Evolutionary conservation across 169 alveolate species (phyloP), one percentile per base, ranked within the genome.

Genomic region (Haemoproteus tartakovskyi): DNA sequence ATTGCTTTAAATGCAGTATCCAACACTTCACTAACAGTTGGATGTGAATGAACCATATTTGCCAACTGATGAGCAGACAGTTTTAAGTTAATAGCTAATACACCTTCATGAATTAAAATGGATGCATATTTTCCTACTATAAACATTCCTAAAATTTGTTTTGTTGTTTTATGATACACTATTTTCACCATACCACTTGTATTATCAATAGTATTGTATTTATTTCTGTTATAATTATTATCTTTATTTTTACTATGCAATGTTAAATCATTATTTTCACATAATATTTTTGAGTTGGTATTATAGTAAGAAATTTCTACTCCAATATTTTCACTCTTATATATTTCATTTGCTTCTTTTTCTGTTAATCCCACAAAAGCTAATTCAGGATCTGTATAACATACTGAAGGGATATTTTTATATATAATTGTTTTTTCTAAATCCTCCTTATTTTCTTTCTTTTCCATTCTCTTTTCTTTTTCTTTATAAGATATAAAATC

Each of bases 401-500:
- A 85, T 9, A 85, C 90, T 11, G 90, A 85, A 6, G 90, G 90
- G 27, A 85, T 67, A 30, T 47, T 67, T 21, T 52, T 70, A 36
- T 62, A 62, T 24, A 79, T 18, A 38, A 85, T 79, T 1, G 87
- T 57, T 36, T 64, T 9, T 4, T 70, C 82, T 9, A 60, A 51
- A 22, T n/a, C 14, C 1, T 3, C 26, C 9, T 16, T 18, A 19
- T 4, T 19, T 26, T 6, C 33, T 12, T 27, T 70, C 24, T 19
- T 50, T 14, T 37, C 63, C 51, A 19, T 78, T 56, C 2, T 70
- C 62, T 16, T 45, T 12, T 27, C 59, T 16, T 24, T 57, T 36
- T 91, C 95, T 78, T 92, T 86, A n/a, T 95, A 95, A 21, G 92
- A 85, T 30, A 96, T 91, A 60, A 79, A 62, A 64, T 97, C 99